phyloP scores from a whole-genome alignment of 2,329 filamentous ascomycete species.

The Gnomoniopsis smithogilvyi region DNA sequence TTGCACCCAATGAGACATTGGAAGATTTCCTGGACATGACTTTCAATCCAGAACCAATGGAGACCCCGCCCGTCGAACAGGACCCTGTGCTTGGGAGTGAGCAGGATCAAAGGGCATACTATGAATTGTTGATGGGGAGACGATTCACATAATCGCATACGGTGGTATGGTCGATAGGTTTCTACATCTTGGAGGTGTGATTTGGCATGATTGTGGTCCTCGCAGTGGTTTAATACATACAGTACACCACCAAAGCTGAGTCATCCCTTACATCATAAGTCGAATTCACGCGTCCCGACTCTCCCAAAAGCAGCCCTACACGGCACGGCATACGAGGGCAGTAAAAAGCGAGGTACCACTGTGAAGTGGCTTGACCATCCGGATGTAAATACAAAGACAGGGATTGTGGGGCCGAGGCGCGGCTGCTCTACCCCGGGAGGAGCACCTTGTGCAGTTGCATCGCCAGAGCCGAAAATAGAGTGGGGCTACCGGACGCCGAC shows the following conservation, averaged over 20 bases:
- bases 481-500: not conserved
- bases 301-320: not conserved
- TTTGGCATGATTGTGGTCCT: not conserved
- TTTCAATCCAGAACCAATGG: constrained; percentile 31
- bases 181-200: not conserved
- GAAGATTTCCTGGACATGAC: constrained; percentile 35
- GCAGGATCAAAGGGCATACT: constrained; percentile 34
- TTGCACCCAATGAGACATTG: constrained; percentile 34
- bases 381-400: too few relatives aligned
- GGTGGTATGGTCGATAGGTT: not conserved
- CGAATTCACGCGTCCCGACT: not conserved
- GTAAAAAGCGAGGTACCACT: too few relatives aligned
- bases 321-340: too few relatives aligned
- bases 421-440: not conserved
- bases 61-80: constrained; percentile 19
- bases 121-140: constrained; percentile 34
- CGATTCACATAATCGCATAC: constrained; percentile 14
- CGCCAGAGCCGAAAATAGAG: not conserved
- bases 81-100: constrained; percentile 23
- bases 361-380: not conserved
- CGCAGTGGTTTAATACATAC: not conserved
- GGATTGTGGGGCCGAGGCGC: not conserved
- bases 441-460: too few relatives aligned
- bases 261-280: not conserved
- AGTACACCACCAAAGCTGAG: not conserved